Evolutionary conservation across 805 yeast species (phyloP).

Genomic region (Blastobotrys attinorum): DNA sequence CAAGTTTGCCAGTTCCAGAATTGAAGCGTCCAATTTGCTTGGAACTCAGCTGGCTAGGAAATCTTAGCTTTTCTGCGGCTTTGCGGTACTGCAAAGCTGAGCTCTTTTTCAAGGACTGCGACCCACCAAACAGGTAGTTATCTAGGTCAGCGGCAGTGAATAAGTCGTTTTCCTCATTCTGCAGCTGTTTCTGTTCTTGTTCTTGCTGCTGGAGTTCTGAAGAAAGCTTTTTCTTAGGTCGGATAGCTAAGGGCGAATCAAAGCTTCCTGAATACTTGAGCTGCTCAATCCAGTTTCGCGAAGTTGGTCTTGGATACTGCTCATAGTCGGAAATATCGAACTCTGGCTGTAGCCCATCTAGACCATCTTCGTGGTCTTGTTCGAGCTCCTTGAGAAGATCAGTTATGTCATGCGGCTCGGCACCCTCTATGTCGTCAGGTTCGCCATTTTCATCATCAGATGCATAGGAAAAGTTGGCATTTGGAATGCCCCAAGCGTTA

Average conservation of each 20-base stretch:
- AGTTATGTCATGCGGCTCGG: background rate
- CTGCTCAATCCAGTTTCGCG: constrained; percentile 54
- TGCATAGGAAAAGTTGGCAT: background rate
- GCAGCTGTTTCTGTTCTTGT: background rate
- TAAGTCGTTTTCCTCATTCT: constrained; percentile 11
- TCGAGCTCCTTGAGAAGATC: background rate
- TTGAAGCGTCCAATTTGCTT: constrained; percentile 11
- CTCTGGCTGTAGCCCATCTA: background rate
- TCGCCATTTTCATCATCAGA: constrained; percentile 1
- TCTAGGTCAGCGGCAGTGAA: constrained; percentile 36
- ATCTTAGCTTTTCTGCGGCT: constrained; percentile 12
- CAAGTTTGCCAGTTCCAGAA: constrained; percentile 9
- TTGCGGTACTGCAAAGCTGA: constrained; percentile 7
- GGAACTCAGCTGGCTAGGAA: constrained; percentile 9
- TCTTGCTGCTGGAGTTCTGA: background rate
- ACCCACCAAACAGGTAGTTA: constrained; percentile 39
- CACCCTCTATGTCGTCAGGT: background rate
- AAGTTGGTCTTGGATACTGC: background rate
- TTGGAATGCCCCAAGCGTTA: background rate
- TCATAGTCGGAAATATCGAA: background rate
- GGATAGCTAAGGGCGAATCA: constrained; percentile 11
- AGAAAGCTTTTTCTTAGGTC: constrained; percentile 6
- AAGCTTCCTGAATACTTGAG: constrained; percentile 38
- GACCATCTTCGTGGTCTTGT: background rate
- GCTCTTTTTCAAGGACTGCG: constrained; percentile 9